Evolutionary conservation across 805 yeast genomes (phyloP).

Genomic region (Kodamaea lidongshanica): DNA sequence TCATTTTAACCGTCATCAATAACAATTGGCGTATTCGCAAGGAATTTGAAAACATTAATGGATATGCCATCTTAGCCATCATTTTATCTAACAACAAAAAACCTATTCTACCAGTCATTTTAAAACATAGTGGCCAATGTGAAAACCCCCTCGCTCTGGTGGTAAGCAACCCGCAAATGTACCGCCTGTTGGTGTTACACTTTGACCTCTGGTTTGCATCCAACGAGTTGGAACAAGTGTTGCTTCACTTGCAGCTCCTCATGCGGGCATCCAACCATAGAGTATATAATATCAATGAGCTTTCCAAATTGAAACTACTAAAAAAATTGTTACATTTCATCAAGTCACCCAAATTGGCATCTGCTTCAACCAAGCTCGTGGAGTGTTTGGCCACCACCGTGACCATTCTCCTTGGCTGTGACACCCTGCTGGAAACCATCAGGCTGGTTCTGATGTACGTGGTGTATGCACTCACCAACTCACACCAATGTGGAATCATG

Average conservation of each 20-base stretch:
- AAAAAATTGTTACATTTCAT: conserved; percentile 45
- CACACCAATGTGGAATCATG: conserved; percentile 3
- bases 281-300: conserved; percentile 45
- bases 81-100: conserved; percentile 43
- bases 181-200: conserved; percentile 44
- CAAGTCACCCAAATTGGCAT: conserved; percentile 22
- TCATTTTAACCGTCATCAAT: conserved; percentile 40
- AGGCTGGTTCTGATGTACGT: conserved; percentile 42
- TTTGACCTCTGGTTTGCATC: conserved; percentile 62
- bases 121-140: conserved; percentile 51
- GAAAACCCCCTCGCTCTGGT: conserved; percentile 49
- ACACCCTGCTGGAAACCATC: conserved; percentile 50
- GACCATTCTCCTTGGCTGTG: conserved; percentile 22
- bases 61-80: conserved; percentile 54
- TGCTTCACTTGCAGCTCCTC: conserved; percentile 55
- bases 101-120: conserved; percentile 36
- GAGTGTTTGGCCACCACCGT: conserved; percentile 19
- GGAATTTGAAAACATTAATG: conserved; percentile 56
- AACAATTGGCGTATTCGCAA: conserved; percentile 45
- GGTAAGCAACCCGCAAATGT: conserved; percentile 50
- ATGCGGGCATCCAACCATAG: conserved; percentile 37
- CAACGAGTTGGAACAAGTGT: conserved; percentile 46
- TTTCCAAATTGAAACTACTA: conserved; percentile 47
- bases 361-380: conserved; percentile 5
- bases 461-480: conserved; percentile 34